Percentiles rank a stretch among this genome's conserved stretches.
phyloP scores from a whole-genome alignment of 805 yeast species.

The Kodamaea kaohsiungensis region DNA sequence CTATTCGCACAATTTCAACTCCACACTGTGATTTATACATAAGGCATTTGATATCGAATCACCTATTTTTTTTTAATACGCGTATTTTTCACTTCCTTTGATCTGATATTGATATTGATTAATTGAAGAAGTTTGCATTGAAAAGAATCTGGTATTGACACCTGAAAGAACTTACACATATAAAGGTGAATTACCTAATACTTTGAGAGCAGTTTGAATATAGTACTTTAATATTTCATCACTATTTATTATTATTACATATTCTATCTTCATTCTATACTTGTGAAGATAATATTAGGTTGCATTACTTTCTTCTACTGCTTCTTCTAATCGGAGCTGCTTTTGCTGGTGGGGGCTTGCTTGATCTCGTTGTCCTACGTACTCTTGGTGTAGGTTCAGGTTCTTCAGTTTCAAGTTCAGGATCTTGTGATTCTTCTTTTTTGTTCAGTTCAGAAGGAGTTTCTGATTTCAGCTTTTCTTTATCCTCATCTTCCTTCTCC shows the following conservation, averaged over 20 bases:
- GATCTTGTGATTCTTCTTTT: constrained; percentile 3
- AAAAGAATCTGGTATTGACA: too few relatives aligned
- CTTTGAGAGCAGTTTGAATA: too few relatives aligned
- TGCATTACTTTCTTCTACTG: constrained; percentile 14
- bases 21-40: neutral
- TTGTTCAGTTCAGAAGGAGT: constrained; percentile 10
- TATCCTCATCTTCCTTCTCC: constrained; percentile 5
- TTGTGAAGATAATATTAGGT: neutral
- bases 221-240: neutral
- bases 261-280: neutral
- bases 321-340: constrained; percentile 16
- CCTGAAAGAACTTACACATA: too few relatives aligned
- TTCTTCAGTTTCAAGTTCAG: constrained; percentile 5
- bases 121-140: too few relatives aligned
- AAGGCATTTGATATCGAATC: neutral
- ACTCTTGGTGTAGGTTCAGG: constrained; percentile 9
- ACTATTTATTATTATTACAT: neutral
- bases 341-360: constrained; percentile 2
- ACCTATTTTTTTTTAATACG: neutral
- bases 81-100: neutral
- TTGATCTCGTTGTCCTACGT: constrained; percentile 7
- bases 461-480: constrained; percentile 9
- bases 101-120: neutral
- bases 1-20: neutral
- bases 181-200: too few relatives aligned